Percentiles rank a stretch among this genome's conserved stretches.
These are phyloP conservation scores for Obba rivulosa DNA, from an alignment of 768 basidiomycete genomes.

Conservation along the genomic window DNA sequence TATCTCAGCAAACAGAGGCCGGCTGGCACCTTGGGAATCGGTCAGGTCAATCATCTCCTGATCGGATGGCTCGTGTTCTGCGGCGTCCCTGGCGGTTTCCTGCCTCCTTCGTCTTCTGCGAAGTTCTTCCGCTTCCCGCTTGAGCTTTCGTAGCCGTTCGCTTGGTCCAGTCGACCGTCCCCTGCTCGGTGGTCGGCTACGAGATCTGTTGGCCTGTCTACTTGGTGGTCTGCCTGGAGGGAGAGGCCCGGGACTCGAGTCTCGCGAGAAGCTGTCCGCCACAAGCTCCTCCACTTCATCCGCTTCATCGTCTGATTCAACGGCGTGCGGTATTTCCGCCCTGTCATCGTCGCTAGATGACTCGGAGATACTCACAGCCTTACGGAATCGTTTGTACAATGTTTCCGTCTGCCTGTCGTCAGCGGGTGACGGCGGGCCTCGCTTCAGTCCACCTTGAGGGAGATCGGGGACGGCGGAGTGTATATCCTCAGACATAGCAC, in stretches of 20 bases:
- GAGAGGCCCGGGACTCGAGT: not conserved
- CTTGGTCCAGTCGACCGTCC: not conserved
- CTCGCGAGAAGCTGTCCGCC: constrained; percentile 1
- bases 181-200: not conserved
- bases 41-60: constrained; percentile 15
- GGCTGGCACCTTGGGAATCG: constrained; percentile 5
- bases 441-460: constrained; percentile 1
- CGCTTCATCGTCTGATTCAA: constrained; percentile 9
- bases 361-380: constrained; percentile 4
- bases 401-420: not conserved
- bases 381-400: constrained; percentile 11
- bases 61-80: not conserved
- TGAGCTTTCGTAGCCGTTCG: constrained; percentile 10
- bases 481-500: not conserved
- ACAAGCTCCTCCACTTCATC: constrained; percentile 18
- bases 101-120: not conserved
- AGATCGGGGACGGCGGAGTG: not conserved
- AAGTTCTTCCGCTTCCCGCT: not conserved
- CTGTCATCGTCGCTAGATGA: constrained; percentile 9
- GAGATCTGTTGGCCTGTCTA: not conserved
- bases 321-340: not conserved
- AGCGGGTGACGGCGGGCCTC: not conserved
- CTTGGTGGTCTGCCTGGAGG: not conserved
- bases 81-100: not conserved
- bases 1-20: too few species aligned